Conservation (phyloP, 2,329 filamentous ascomycete species). For the Nectriaceae sp. region DNA sequence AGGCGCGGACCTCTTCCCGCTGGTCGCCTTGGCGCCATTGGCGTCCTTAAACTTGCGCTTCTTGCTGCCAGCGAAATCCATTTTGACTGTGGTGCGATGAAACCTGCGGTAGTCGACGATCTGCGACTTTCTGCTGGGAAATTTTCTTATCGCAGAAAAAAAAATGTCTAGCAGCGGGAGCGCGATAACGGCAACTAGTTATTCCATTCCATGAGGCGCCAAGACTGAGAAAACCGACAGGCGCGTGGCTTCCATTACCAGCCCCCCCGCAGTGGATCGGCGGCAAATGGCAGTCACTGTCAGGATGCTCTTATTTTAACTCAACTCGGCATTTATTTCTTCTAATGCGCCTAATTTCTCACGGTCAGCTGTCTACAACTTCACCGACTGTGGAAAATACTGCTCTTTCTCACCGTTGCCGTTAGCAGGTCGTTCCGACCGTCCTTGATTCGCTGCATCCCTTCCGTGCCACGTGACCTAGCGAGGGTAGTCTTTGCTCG, state of each 20-base stretch:
- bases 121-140: slow-evolving; percentile 13
- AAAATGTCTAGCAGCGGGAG: slow-evolving; percentile 13
- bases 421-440: background rate
- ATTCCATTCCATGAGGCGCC: slow-evolving; percentile 11
- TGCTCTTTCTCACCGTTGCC: background rate
- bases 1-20: slow-evolving; percentile 23
- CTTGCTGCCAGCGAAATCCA: slow-evolving; percentile 41
- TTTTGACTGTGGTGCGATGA: slow-evolving; percentile 19
- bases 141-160: slow-evolving; percentile 31
- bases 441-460: background rate
- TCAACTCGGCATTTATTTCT: background rate
- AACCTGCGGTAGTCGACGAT: background rate
- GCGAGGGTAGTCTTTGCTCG: background rate
- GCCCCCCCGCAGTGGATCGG: slow-evolving; percentile 22
- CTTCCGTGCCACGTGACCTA: background rate
- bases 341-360: no score
- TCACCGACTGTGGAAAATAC: background rate
- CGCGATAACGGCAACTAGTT: slow-evolving; percentile 22
- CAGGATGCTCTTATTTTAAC: background rate
- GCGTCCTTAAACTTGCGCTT: slow-evolving; percentile 46
- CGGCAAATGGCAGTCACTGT: slow-evolving; percentile 15
- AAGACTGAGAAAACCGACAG: background rate
- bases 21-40: slow-evolving; percentile 31
- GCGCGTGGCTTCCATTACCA: slow-evolving; percentile 2
- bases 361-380: background rate